phyloP scores from a whole-genome alignment of 2,329 filamentous ascomycete genomes.

The Trichoderma polysporum region DNA sequence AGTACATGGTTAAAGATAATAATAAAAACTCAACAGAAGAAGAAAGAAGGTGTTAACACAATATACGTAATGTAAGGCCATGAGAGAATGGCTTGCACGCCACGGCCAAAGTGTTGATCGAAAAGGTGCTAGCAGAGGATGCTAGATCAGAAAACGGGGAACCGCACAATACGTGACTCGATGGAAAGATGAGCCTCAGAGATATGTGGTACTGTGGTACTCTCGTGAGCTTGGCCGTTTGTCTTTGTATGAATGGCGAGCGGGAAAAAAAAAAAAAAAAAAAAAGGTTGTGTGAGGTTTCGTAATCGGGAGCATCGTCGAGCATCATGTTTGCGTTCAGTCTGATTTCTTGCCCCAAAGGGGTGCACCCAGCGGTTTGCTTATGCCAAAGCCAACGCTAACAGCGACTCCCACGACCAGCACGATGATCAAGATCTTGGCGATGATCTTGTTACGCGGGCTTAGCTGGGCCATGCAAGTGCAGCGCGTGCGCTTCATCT shows the following conservation, averaged over 20 bases:
- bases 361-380: slow-evolving; percentile 58
- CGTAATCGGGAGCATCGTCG: neutral
- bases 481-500: slow-evolving; percentile 49
- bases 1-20: slow-evolving; percentile 22
- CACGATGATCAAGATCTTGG: slow-evolving; percentile 54
- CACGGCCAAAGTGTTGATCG: neutral
- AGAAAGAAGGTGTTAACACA: neutral
- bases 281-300: neutral
- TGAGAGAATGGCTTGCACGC: neutral
- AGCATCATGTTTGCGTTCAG: neutral
- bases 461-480: slow-evolving; percentile 54
- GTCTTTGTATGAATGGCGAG: neutral
- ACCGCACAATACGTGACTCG: neutral
- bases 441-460: slow-evolving; percentile 53
- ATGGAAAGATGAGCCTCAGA: neutral
- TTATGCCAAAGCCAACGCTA: slow-evolving; percentile 59
- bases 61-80: neutral
- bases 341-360: slow-evolving; percentile 48
- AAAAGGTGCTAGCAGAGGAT: neutral
- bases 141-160: neutral
- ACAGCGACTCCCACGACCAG: slow-evolving; percentile 55
- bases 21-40: slow-evolving; percentile 14
- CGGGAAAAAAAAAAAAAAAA: neutral
- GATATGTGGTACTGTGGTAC: neutral
- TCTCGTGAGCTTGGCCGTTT: neutral